Percentiles rank a stretch among this genome's conserved stretches.
phyloP scores from a whole-genome alignment of 306 rosid species.

The Gastrolobium villosum region DNA sequence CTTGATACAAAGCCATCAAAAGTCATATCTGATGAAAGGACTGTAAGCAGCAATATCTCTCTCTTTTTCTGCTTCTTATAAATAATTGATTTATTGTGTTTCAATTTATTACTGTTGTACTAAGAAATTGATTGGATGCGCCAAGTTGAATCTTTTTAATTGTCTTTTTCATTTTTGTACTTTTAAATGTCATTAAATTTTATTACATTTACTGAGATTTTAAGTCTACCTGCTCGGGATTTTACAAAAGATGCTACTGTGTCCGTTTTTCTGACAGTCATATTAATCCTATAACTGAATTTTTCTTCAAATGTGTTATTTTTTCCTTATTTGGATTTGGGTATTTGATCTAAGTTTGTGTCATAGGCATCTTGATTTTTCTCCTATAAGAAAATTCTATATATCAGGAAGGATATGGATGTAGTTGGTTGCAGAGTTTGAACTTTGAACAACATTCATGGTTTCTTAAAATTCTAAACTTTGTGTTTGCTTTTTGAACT shows the following conservation, averaged over 20 bases:
- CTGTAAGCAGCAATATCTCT: constrained; percentile 69
- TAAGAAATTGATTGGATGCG: constrained; percentile 35
- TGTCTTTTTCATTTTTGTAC: constrained; percentile 25
- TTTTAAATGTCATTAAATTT: constrained; percentile 5
- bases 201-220: neutral
- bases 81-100: constrained; percentile 26
- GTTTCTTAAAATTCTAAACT: constrained; percentile 18
- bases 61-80: constrained; percentile 38
- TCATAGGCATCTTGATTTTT: neutral
- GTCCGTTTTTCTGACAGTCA: constrained; percentile 18
- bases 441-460: neutral
- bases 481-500: constrained; percentile 17
- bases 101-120: constrained; percentile 29
- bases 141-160: constrained; percentile 23
- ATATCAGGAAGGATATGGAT: constrained; percentile 13
- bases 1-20: constrained; percentile 94
- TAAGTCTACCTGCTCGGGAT: neutral
- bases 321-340: constrained; percentile 11
- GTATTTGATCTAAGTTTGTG: constrained; percentile 14
- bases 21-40: constrained; percentile 82
- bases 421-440: constrained; percentile 23
- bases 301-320: constrained; percentile 32
- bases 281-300: neutral
- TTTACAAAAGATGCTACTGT: constrained; percentile 31
- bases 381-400: neutral